phyloP scores from a whole-genome alignment of 805 yeast species.

The Cyberlindnera sargentensis region DNA sequence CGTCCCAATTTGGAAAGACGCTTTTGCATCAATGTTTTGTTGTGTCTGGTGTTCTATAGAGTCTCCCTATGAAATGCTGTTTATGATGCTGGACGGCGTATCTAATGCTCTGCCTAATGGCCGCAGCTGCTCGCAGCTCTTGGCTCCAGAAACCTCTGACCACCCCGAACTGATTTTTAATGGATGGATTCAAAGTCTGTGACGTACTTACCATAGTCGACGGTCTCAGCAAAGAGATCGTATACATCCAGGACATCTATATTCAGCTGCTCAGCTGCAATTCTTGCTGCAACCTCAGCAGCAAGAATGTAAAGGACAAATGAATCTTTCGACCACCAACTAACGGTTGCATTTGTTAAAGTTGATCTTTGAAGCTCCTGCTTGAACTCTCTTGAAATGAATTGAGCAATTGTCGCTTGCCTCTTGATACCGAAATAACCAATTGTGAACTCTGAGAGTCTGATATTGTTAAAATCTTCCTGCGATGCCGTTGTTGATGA shows the following conservation, averaged over 20 bases:
- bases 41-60: no score
- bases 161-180: background rate
- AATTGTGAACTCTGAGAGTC: slow-evolving; percentile 39
- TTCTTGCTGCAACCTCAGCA: slow-evolving; percentile 49
- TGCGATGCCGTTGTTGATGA: slow-evolving; percentile 37
- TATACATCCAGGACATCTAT: slow-evolving; percentile 38
- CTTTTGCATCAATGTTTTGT: no score
- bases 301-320: slow-evolving; percentile 55
- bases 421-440: slow-evolving; percentile 60
- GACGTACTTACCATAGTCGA: slow-evolving; percentile 38
- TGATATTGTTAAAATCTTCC: slow-evolving; percentile 32
- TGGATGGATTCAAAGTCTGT: slow-evolving; percentile 15
- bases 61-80: no score
- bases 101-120: no score
- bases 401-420: slow-evolving; percentile 41
- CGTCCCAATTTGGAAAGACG: no score
- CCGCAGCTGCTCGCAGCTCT: no score
- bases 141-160: no score
- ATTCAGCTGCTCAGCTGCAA: slow-evolving; percentile 41
- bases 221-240: slow-evolving; percentile 37
- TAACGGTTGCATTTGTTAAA: slow-evolving; percentile 36
- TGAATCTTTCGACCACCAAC: slow-evolving; percentile 54
- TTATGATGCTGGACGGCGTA: no score
- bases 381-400: slow-evolving; percentile 31
- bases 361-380: slow-evolving; percentile 23